These are phyloP conservation scores for Xerocomus minutiporus DNA, from an alignment of 1,284 basidiomycete genomes.

Conservation along the genomic window DNA sequence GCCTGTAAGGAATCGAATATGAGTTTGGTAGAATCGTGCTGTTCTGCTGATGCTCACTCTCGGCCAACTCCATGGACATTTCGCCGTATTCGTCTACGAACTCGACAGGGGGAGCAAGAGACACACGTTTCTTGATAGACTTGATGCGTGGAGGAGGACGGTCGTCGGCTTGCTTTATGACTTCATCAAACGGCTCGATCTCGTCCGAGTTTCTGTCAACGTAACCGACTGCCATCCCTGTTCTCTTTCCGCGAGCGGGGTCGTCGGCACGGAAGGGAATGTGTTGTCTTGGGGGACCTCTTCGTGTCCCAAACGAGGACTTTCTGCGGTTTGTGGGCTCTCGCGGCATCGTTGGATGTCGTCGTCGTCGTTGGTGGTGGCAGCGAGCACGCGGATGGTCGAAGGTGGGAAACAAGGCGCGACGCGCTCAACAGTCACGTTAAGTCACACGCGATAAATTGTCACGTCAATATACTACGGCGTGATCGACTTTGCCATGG, in stretches of 20 bases:
- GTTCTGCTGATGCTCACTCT: slow-evolving; percentile 38
- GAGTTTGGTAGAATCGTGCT: slow-evolving; percentile 5
- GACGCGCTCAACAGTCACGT: slow-evolving; percentile 28
- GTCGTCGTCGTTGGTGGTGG: slow-evolving; percentile 29
- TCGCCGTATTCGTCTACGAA: slow-evolving; percentile 59
- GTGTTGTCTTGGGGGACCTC: slow-evolving; percentile 50
- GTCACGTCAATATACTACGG: slow-evolving; percentile 11
- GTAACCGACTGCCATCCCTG: slow-evolving; percentile 61
- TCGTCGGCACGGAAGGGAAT: slow-evolving; percentile 73
- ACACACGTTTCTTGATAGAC: slow-evolving; percentile 43
- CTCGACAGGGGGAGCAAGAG: slow-evolving; percentile 34
- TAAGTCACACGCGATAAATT: slow-evolving; percentile 28
- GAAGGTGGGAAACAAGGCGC: slow-evolving; percentile 24
- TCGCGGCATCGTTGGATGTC: slow-evolving; percentile 26
- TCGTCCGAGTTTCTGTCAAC: slow-evolving; percentile 76
- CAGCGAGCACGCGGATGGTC: slow-evolving; percentile 16
- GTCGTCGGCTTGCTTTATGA: slow-evolving; percentile 67
- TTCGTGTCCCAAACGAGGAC: slow-evolving; percentile 32
- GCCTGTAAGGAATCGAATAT: slow-evolving; percentile 10
- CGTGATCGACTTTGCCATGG: slow-evolving; percentile 12
- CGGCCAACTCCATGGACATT: slow-evolving; percentile 67
- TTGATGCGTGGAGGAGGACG: slow-evolving; percentile 55
- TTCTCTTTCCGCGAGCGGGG: slow-evolving; percentile 69
- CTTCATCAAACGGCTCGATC: slow-evolving; percentile 75
- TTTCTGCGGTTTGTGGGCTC: slow-evolving; percentile 29